These are phyloP conservation scores for Paulownia fortunei DNA, from an alignment of 257 asterid species.

Conservation along the genomic window DNA sequence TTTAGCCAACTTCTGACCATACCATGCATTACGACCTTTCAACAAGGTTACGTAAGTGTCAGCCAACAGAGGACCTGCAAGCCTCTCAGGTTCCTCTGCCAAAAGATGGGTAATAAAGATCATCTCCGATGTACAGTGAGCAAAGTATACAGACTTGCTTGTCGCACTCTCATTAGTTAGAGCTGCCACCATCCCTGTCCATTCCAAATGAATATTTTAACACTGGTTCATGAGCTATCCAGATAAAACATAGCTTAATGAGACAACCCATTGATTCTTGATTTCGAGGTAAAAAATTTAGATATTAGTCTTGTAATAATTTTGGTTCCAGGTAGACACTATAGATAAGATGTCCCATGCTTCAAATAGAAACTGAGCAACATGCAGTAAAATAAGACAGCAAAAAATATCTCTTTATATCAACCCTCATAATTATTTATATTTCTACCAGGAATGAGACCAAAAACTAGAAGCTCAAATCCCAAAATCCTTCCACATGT, in stretches of 20 bases:
- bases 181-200: constrained; percentile 92
- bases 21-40: constrained; percentile 98
- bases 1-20: constrained; percentile 91
- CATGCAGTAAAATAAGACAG: background rate
- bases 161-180: constrained; percentile 99
- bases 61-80: constrained; percentile 93
- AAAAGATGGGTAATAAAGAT: constrained; percentile 94
- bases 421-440: background rate
- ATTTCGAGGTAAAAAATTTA: background rate
- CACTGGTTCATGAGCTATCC: background rate
- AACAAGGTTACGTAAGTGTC: constrained; percentile 91
- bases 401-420: background rate
- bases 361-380: background rate
- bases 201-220: constrained; percentile 3
- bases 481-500: background rate
- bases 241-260: background rate
- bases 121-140: constrained; percentile 97
- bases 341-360: background rate
- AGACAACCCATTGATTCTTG: background rate
- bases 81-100: constrained; percentile 95
- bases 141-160: constrained; percentile 96
- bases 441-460: background rate
- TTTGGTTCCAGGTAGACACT: background rate
- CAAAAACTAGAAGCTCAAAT: background rate
- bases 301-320: background rate